Evolutionary conservation across 23 red algal species (phyloP).

Genomic region (Gracilariopsis chorda): DNA sequence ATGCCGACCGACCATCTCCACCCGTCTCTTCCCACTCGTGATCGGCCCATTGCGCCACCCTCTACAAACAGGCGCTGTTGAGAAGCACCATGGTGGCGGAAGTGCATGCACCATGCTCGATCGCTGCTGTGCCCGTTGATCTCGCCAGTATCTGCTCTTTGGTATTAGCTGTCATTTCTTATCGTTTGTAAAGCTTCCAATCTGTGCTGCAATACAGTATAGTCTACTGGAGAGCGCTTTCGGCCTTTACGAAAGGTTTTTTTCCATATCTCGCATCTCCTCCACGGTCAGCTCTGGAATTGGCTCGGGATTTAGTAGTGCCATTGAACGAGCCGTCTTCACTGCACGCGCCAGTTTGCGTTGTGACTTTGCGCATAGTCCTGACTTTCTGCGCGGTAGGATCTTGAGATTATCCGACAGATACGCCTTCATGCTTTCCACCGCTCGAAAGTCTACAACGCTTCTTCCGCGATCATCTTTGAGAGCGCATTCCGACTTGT

Average conservation of each 20-base stretch:
- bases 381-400: neutral
- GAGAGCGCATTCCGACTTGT: conserved; percentile 7
- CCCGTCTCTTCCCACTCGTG: no score
- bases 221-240: no score
- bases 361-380: conserved; percentile 42
- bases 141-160: no score
- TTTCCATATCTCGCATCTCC: conserved; percentile 38
- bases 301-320: conserved; percentile 22
- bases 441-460: conserved; percentile 38
- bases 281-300: neutral
- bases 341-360: conserved; percentile 32
- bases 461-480: conserved; percentile 20
- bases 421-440: conserved; percentile 5
- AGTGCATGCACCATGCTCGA: no score
- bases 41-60: no score
- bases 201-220: no score
- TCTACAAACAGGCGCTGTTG: no score
- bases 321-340: conserved; percentile 46
- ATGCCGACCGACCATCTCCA: no score
- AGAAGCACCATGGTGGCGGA: no score
- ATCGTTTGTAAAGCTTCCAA: no score
- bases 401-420: conserved; percentile 33
- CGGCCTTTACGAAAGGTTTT: neutral
- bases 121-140: no score
- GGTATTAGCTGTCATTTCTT: no score